These are phyloP conservation scores for Cordyceps fumosorosea DNA, from an alignment of 2,329 filamentous ascomycete species.

Conservation along the genomic window DNA sequence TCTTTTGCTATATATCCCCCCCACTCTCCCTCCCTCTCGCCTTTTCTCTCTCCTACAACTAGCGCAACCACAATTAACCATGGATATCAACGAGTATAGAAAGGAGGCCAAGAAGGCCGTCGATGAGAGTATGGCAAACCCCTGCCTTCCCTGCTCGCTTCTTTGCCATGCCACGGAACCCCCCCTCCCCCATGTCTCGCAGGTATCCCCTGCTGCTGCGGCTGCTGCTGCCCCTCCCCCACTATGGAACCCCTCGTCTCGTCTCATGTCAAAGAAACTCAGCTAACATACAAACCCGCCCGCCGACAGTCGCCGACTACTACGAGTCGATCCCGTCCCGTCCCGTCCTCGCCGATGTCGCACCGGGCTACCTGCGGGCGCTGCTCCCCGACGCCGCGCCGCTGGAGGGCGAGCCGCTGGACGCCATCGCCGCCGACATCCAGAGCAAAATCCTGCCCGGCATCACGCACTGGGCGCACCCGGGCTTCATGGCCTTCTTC, in stretches of 20 bases:
- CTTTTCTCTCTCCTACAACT: not conserved
- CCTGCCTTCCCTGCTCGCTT: not conserved
- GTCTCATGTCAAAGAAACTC: not conserved
- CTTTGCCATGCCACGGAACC: too few relatives aligned
- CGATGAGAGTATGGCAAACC: conserved; percentile 63
- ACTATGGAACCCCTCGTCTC: not conserved
- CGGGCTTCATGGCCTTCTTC: conserved; percentile 95
- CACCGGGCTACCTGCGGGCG: conserved; percentile 78
- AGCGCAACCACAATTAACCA: conserved; percentile 28
- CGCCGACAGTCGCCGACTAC: conserved; percentile 65
- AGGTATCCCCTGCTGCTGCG: not conserved
- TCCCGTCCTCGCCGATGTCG: conserved; percentile 68
- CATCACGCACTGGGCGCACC: conserved; percentile 89
- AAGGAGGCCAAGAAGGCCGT: conserved; percentile 70
- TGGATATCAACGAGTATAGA: conserved; percentile 76
- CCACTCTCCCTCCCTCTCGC: too few relatives aligned
- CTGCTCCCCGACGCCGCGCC: conserved; percentile 65
- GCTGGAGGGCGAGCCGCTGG: conserved; percentile 65
- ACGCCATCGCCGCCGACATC: conserved; percentile 74
- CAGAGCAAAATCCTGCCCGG: conserved; percentile 83
- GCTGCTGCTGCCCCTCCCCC: not conserved
- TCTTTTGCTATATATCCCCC: too few relatives aligned
- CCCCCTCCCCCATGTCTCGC: not conserved
- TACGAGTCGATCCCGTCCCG: conserved; percentile 67
- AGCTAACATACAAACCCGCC: not conserved